Evolutionary conservation across 495 filamentous ascomycete species (phyloP).

Genomic region (Xanthoparmelia taractica): DNA sequence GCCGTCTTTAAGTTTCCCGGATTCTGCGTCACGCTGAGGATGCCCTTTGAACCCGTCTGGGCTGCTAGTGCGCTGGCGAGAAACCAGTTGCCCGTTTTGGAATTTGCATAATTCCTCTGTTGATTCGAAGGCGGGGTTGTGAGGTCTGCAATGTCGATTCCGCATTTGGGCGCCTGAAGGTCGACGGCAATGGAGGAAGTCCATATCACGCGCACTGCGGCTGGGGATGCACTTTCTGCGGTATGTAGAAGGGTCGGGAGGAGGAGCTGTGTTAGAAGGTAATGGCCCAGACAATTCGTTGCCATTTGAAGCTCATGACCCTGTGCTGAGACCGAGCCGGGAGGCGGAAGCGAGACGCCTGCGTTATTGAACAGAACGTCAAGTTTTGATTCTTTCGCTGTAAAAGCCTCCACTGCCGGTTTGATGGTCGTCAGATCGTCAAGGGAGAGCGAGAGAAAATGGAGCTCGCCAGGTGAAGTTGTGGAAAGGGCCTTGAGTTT

Average conservation of each 20-base stretch:
- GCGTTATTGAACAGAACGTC: conserved; percentile 48
- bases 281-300: conserved; percentile 36
- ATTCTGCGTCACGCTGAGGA: conserved; percentile 34
- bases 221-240: conserved; percentile 22
- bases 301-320: conserved; percentile 37
- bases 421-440: conserved; percentile 41
- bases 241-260: conserved; percentile 27
- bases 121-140: conserved; percentile 9
- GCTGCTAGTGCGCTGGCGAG: conserved; percentile 24
- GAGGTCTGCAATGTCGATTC: conserved; percentile 25
- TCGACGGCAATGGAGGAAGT: conserved; percentile 28
- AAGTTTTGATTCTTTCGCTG: conserved; percentile 34
- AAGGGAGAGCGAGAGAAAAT: conserved; percentile 39
- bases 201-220: conserved; percentile 33
- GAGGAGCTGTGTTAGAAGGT: conserved; percentile 32
- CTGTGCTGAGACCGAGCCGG: conserved; percentile 31
- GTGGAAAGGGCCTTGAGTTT: conserved; percentile 32
- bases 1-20: conserved; percentile 34
- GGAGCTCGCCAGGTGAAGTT: conserved; percentile 30
- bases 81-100: conserved; percentile 30
- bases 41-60: conserved; percentile 14
- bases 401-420: conserved; percentile 35
- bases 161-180: conserved; percentile 22
- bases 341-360: conserved; percentile 38
- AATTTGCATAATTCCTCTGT: conserved; percentile 25